Evolutionary conservation across 306 rosid species (phyloP), one percentile per base, ranked within the genome.

Genomic region (Lathyrus tuberosus): DNA sequence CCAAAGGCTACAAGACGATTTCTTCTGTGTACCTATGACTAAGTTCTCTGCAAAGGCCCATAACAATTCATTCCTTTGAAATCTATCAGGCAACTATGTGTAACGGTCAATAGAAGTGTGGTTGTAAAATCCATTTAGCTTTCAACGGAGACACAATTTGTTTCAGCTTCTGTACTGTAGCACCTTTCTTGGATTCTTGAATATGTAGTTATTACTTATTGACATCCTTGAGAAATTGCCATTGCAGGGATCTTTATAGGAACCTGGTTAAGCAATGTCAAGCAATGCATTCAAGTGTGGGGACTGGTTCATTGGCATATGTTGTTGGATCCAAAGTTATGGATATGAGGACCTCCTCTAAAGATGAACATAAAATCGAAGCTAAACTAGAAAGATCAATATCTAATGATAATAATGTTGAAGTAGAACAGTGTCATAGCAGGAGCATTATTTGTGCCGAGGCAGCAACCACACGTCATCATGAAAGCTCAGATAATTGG

Each of bases 241-340:
- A 51, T 78, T 89, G 86, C 87, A 92, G 98, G 93, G 86, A 89
- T 71, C 96, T 72, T 42, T 90, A 88, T 56, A 69, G 74, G 69
- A 81, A 86, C 74, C 85, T 90, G 84, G 80, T 92, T 77, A 86
- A 78, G 84, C 96, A 86, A 77, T 92, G 98, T 81, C 96, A 85
- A 67, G 73, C 64, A 70, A 83, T 92, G 95, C 96, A 92, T 85
- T 83, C 98, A 51, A 92, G 93, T 66, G 80, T 92, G 40, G 98
- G 98, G 81, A 92, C 96, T 62, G 98, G 98, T 81, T 88, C 96
- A 1, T 84, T 92, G 83, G 96, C 96, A 67, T 88, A 88, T 84
- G 83, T 84, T 71, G 96, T 92, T 78, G 98, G 98, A 57, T 84
- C 96, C 78, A 89, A 86, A 81, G 89, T 92, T 53, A 84, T 92